Percentiles rank a stretch among this genome's conserved stretches.
Conservation (phyloP, 306 rosid species). For the Oxytropis ochrocephala region DNA sequence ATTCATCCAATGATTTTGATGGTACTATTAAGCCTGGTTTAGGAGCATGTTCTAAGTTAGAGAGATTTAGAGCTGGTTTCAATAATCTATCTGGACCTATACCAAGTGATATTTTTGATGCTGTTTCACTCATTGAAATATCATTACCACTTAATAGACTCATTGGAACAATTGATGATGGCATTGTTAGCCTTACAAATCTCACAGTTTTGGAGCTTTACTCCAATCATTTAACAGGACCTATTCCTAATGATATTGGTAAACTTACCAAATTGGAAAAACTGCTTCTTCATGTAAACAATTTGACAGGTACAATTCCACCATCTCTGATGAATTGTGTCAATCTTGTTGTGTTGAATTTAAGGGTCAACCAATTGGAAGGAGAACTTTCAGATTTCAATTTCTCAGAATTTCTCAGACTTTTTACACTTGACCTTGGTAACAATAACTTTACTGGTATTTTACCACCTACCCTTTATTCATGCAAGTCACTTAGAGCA, state of each 20-base stretch:
- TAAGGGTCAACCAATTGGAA: slow-evolving; percentile 61
- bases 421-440: slow-evolving; percentile 72
- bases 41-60: slow-evolving; percentile 57
- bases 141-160: slow-evolving; percentile 60
- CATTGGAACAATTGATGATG: slow-evolving; percentile 43
- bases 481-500: slow-evolving; percentile 69
- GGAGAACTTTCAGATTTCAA: slow-evolving; percentile 61
- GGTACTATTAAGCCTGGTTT: slow-evolving; percentile 47
- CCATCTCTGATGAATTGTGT: slow-evolving; percentile 55
- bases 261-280: slow-evolving; percentile 48
- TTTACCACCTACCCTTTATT: slow-evolving; percentile 68
- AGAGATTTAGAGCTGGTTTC: slow-evolving; percentile 70
- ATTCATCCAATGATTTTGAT: slow-evolving; percentile 52
- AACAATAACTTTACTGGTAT: slow-evolving; percentile 60
- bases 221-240: slow-evolving; percentile 53
- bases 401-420: slow-evolving; percentile 53
- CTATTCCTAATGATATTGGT: slow-evolving; percentile 59
- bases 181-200: slow-evolving; percentile 37
- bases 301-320: slow-evolving; percentile 61
- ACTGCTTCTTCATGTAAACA: slow-evolving; percentile 63
- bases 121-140: slow-evolving; percentile 38
- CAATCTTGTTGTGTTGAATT: slow-evolving; percentile 59
- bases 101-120: slow-evolving; percentile 54
- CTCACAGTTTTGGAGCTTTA: slow-evolving; percentile 68
- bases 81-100: slow-evolving; percentile 53